These are phyloP conservation scores for Mycena chlorophos DNA, from an alignment of 768 basidiomycete species.

Conservation along the genomic window DNA sequence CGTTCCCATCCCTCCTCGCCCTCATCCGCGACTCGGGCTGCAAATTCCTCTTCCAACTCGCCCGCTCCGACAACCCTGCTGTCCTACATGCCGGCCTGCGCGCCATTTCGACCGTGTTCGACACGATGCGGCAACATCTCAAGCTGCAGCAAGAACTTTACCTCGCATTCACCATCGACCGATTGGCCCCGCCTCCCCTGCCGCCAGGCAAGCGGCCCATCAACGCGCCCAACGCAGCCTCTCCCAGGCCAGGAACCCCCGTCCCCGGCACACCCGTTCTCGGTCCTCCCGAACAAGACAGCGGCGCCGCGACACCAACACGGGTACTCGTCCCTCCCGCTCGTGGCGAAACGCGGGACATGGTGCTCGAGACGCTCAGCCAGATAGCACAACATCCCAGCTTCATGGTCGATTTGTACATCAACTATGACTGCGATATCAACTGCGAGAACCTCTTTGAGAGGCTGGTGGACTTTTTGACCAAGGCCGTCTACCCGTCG, in stretches of 20 bases:
- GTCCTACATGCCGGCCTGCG: constrained; percentile 82
- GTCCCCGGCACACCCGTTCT: constrained; percentile 43
- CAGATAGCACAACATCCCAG: constrained; percentile 80
- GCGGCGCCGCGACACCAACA: constrained; percentile 49
- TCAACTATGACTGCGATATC: constrained; percentile 95
- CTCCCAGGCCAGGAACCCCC: constrained; percentile 58
- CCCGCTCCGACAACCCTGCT: constrained; percentile 81
- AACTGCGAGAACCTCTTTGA: constrained; percentile 98
- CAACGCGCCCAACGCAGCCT: constrained; percentile 37
- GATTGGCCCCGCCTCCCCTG: constrained; percentile 64
- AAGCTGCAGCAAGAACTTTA: constrained; percentile 96
- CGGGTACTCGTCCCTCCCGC: constrained; percentile 71
- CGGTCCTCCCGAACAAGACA: constrained; percentile 43
- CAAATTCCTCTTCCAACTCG: constrained; percentile 96
- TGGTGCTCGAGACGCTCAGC: constrained; percentile 85
- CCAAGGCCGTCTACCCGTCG: constrained; percentile 81
- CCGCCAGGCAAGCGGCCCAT: constrained; percentile 34
- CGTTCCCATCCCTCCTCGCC: constrained; percentile 73
- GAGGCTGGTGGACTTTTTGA: constrained; percentile 81
- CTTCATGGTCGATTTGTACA: constrained; percentile 94
- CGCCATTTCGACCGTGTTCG: constrained; percentile 83
- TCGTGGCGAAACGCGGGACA: constrained; percentile 81
- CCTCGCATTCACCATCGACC: constrained; percentile 90
- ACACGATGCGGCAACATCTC: constrained; percentile 80
- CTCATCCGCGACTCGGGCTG: constrained; percentile 88